Evolutionary conservation across 371 early-diverging fungal genomes (phyloP).

Genomic region (Polyrhizophydium stewartii): DNA sequence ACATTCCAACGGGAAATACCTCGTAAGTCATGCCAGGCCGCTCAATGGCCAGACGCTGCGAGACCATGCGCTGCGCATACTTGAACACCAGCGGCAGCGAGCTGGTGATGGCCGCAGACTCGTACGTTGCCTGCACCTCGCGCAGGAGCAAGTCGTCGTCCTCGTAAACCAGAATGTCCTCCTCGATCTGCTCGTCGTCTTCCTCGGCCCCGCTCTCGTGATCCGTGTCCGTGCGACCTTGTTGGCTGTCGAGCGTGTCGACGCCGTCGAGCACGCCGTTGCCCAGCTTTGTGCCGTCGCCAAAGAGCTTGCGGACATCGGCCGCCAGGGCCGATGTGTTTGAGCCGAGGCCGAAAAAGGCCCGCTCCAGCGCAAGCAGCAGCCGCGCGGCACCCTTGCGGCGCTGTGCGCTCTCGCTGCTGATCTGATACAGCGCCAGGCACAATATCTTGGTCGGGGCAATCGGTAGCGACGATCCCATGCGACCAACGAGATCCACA

Average conservation of each 20-base stretch:
- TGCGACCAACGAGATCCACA: slow-evolving; percentile 53
- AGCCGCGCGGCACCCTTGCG: slow-evolving; percentile 76
- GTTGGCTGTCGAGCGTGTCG: slow-evolving; percentile 40
- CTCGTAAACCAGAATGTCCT: slow-evolving; percentile 39
- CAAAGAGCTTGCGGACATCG: not conserved
- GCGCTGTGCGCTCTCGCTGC: slow-evolving; percentile 67
- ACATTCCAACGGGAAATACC: too few species aligned
- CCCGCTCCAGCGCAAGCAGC: slow-evolving; percentile 61
- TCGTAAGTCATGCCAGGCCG: slow-evolving; percentile 64
- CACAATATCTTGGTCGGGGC: slow-evolving; percentile 9
- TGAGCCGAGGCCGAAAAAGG: slow-evolving; percentile 7
- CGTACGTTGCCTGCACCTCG: slow-evolving; percentile 26
- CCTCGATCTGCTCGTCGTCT: slow-evolving; percentile 11
- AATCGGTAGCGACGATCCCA: not conserved
- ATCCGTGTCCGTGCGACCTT: slow-evolving; percentile 7
- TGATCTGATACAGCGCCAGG: slow-evolving; percentile 79
- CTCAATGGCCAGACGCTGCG: slow-evolving; percentile 63
- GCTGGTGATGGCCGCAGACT: slow-evolving; percentile 61
- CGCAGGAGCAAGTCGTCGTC: slow-evolving; percentile 4
- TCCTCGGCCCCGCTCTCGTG: slow-evolving; percentile 11
- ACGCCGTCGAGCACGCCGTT: not conserved
- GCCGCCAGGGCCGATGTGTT: slow-evolving; percentile 1
- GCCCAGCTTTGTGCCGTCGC: not conserved
- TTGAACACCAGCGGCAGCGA: slow-evolving; percentile 78
- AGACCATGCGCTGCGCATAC: slow-evolving; percentile 67